Evolutionary conservation across 2,329 filamentous ascomycete genomes (phyloP), one percentile per base, ranked within the genome.

Genomic region (Venturia asperata): DNA sequence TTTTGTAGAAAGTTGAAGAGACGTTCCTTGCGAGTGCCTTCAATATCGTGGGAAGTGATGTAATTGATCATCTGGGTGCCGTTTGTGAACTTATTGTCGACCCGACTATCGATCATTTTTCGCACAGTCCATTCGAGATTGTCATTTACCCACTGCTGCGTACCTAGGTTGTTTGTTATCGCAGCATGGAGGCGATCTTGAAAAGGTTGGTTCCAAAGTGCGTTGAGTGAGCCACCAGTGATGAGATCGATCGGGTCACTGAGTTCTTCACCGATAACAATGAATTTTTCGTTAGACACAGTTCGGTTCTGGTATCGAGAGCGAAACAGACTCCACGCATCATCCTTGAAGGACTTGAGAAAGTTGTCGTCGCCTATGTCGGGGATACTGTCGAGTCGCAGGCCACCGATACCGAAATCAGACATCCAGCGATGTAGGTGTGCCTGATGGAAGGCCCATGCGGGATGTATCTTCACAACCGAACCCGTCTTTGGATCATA

Each of bases 201-300:
- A 17, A 52, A 52, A 52, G 47, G 47, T 21, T 52, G 47, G 47
- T 52, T 52, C 47, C 47, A 52, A 52, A 52, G 47, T 52, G 47
- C 47, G 13, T 30, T 52, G 21, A 52, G 47, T 15, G 47, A 52
- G 10, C 47, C 47, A 21, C 21, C 21, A 13, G 21, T 52, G 10
- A 52, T 52, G 47, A 52, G 47, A 2, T 21, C 47, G 21, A 52
- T 21, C 24, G 47, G 47, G 13, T 17, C 47, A 6, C n/a, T 52
- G 47, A 52, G 47, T 27, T 52, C 47, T 52, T 52, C 47, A 21
- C 47, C 47, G 21, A 52, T 52, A 9, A 52, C 47, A 27, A 52
- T 21, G 10, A 52, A 52, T 27, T 52, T 52, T 7, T 52, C 47
- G 21, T 27, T 52, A 15, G 47, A 52, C 15, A 27, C 47, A 21